A percentile compares a stretch with the other conserved stretches of the same genome.
Conservation (phyloP, 163 green algal species). For the Scenedesmus sp. region DNA sequence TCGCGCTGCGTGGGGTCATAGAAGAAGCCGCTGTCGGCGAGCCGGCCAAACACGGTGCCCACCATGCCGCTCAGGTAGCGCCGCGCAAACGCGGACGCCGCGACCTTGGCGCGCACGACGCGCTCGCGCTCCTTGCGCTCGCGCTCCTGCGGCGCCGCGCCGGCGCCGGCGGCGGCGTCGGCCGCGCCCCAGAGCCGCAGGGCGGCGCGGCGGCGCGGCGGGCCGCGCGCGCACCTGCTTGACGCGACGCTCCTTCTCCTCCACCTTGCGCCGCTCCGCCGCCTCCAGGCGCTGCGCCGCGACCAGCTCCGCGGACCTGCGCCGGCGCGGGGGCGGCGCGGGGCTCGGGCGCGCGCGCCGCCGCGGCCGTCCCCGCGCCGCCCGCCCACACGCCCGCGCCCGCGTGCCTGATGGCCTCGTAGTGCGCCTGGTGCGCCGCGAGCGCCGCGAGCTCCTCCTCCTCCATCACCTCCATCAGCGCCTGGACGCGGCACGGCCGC, state of each 20-base stretch:
- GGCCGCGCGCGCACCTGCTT: conserved; percentile 55
- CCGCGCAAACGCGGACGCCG: conserved; percentile 77
- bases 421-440: conserved; percentile 83
- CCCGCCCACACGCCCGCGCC: not conserved
- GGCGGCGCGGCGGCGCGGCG: too few relatives aligned
- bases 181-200: too few relatives aligned
- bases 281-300: conserved; percentile 87
- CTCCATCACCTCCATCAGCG: conserved; percentile 88
- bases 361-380: not conserved
- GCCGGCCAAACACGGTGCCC: conserved; percentile 68
- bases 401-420: conserved; percentile 67
- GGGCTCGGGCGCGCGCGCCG: not conserved
- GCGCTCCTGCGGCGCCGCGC: conserved; percentile 70
- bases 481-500: too few relatives aligned
- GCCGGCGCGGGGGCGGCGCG: not conserved
- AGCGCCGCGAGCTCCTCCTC: conserved; percentile 89
- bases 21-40: conserved; percentile 78
- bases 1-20: conserved; percentile 83
- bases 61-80: conserved; percentile 84
- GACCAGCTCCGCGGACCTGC: conserved; percentile 74
- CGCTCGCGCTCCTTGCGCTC: conserved; percentile 73
- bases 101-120: conserved; percentile 79
- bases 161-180: too few relatives aligned
- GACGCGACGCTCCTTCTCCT: conserved; percentile 80
- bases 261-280: conserved; percentile 80